Percentiles rank a stretch among this genome's conserved stretches.
Conservation (phyloP, 768 basidiomycete genomes). For the Hygrophoropsis aurantiaca region DNA sequence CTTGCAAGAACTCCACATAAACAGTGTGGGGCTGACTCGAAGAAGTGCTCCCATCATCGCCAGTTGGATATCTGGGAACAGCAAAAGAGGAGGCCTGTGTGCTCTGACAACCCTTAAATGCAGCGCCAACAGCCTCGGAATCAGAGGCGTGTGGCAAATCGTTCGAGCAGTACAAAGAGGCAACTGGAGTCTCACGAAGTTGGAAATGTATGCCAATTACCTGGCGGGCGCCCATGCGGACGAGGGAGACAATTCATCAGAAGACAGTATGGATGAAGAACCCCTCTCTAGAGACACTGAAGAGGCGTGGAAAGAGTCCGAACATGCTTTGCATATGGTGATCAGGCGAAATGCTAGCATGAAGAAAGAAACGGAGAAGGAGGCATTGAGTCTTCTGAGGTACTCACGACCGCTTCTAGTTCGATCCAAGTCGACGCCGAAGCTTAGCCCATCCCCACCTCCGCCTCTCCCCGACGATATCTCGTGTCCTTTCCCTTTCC, state of each 20-base stretch:
- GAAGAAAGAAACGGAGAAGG: conserved; percentile 42
- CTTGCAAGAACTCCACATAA: conserved; percentile 55
- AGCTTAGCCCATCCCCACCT: conserved; percentile 11
- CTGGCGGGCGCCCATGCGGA: conserved; percentile 13
- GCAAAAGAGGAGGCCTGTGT: conserved; percentile 27
- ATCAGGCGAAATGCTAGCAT: conserved; percentile 50
- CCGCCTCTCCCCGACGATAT: conserved; percentile 13
- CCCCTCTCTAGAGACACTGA: conserved; percentile 13
- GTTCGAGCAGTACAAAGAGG: conserved; percentile 43
- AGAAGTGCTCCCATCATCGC: conserved; percentile 44
- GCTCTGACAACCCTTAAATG: conserved; percentile 48
- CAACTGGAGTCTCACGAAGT: conserved; percentile 49
- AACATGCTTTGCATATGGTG: conserved; percentile 32
- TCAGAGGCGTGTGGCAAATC: conserved; percentile 45
- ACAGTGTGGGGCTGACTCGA: conserved; percentile 44
- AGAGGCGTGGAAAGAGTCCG: conserved; percentile 34
- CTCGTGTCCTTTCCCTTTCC: conserved; percentile 34
- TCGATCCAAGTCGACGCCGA: conserved; percentile 17
- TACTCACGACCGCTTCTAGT: conserved; percentile 51
- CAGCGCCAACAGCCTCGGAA: conserved; percentile 58
- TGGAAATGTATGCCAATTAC: conserved; percentile 53
- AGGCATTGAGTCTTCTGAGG: conserved; percentile 51
- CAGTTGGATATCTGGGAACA: conserved; percentile 46
- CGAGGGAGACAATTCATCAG: conserved; percentile 6
- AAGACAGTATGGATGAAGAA: conserved; percentile 17